Percentiles rank a stretch among this genome's conserved stretches.
Conservation (phyloP, 345 rosid genomes). For the Camelina sativa region DNA sequence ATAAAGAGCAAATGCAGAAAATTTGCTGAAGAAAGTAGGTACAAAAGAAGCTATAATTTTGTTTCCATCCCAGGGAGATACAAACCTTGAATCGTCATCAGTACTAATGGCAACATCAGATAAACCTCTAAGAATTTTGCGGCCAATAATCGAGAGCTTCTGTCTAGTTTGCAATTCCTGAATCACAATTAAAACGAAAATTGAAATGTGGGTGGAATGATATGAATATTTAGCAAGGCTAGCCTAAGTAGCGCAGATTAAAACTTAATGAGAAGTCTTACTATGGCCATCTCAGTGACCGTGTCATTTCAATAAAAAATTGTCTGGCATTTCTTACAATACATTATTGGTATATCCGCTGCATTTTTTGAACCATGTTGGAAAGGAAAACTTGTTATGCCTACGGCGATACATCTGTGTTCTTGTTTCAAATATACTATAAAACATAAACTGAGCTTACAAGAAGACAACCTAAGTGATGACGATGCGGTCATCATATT, state of each 20-base stretch:
- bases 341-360: not conserved
- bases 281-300: not conserved
- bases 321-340: conserved; percentile 8
- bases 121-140: conserved; percentile 56
- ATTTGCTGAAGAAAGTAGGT: conserved; percentile 28
- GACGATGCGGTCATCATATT: conserved; percentile 8
- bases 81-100: conserved; percentile 68
- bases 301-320: not conserved
- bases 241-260: conserved; percentile 22
- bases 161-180: conserved; percentile 70
- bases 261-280: conserved; percentile 1
- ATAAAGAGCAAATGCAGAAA: conserved; percentile 24
- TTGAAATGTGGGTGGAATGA: conserved; percentile 14
- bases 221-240: conserved; percentile 21
- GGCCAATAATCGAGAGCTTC: conserved; percentile 58
- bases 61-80: conserved; percentile 29
- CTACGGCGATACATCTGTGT: conserved; percentile 12
- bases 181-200: conserved; percentile 34
- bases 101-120: conserved; percentile 69
- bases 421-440: not conserved
- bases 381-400: not conserved
- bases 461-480: conserved; percentile 3
- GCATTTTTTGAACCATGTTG: not conserved
- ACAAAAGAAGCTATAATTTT: conserved; percentile 13
- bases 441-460: conserved; percentile 13